These are phyloP conservation scores for Lactarius deliciosus DNA, from an alignment of 768 basidiomycete genomes.

Conservation along the genomic window DNA sequence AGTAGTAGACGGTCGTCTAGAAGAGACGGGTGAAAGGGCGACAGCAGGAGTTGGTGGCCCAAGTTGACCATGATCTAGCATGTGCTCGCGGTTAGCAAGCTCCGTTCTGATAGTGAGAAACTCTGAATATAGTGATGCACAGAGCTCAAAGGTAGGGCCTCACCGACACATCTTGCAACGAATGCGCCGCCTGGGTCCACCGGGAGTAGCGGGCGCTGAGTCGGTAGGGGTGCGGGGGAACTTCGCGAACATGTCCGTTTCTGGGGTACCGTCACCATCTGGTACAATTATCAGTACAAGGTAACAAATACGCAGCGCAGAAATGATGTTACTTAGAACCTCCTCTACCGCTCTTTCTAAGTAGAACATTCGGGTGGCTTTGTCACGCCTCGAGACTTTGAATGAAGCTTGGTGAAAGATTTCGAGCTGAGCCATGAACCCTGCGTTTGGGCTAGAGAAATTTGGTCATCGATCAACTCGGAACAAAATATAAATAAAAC, in stretches of 20 bases:
- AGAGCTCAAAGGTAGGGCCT: constrained; percentile 25
- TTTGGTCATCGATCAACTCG: constrained; percentile 15
- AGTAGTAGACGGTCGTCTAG: constrained; percentile 41
- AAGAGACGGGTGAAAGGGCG: constrained; percentile 46
- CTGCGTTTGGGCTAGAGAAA: constrained; percentile 71
- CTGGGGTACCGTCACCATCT: constrained; percentile 77
- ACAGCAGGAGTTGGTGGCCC: constrained; percentile 62
- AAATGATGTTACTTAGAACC: constrained; percentile 65
- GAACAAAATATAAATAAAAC: constrained; percentile 33
- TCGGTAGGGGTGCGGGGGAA: constrained; percentile 65
- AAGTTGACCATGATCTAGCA: constrained; percentile 86
- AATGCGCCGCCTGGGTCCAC: constrained; percentile 62
- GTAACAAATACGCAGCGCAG: constrained; percentile 8
- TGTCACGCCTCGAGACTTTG: constrained; percentile 64
- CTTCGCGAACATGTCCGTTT: constrained; percentile 74
- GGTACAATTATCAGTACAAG: constrained; percentile 21
- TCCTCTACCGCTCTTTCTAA: constrained; percentile 72
- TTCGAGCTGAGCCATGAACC: constrained; percentile 78
- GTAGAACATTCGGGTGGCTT: constrained; percentile 78
- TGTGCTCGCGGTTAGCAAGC: constrained; percentile 87
- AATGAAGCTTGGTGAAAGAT: constrained; percentile 74
- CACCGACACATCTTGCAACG: constrained; percentile 92
- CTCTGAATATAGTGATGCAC: background rate
- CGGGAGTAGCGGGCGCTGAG: constrained; percentile 60
- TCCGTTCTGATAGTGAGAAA: constrained; percentile 53